Evolutionary conservation across 2,329 filamentous ascomycete genomes (phyloP).

Genomic region (Dichotomopilus funicola): DNA sequence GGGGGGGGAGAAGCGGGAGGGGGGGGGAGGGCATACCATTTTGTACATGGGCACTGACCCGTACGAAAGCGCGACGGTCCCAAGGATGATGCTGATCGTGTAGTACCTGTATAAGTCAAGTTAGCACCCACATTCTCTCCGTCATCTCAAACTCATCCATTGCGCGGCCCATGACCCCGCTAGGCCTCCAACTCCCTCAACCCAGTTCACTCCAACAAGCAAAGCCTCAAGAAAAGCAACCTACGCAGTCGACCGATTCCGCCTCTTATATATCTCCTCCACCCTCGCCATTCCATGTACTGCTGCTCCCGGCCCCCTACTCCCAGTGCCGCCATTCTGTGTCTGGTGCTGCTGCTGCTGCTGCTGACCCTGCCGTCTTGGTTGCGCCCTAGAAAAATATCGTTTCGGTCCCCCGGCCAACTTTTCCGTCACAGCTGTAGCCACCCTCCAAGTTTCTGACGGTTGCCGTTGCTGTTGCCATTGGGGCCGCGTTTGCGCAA

Average conservation of each 20-base stretch:
- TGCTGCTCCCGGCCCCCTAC: background rate
- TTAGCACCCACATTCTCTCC: background rate
- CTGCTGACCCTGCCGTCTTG: constrained; percentile 25
- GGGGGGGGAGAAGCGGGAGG: background rate
- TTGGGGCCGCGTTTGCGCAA: background rate
- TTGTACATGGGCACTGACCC: constrained; percentile 83
- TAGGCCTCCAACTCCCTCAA: constrained; percentile 12
- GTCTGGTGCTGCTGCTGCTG: constrained; percentile 18
- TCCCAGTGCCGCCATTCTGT: background rate
- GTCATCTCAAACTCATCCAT: background rate
- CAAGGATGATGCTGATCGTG: constrained; percentile 68
- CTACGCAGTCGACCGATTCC: constrained; percentile 63
- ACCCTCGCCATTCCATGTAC: constrained; percentile 58
- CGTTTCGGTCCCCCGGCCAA: background rate
- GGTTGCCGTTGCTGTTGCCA: constrained; percentile 1
- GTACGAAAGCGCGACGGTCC: constrained; percentile 73
- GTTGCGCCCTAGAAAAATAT: constrained; percentile 16
- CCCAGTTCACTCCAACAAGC: background rate
- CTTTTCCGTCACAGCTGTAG: background rate
- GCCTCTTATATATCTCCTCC: constrained; percentile 56
- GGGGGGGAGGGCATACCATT: constrained; percentile 50
- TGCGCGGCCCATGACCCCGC: constrained; percentile 10
- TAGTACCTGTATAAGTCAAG: constrained; percentile 54
- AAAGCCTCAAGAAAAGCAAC: constrained; percentile 25
- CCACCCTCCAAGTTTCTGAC: background rate